These are phyloP conservation scores for Labyrinthula sp. DNA, from an alignment of 352 stramenopile species.

Conservation along the genomic window DNA sequence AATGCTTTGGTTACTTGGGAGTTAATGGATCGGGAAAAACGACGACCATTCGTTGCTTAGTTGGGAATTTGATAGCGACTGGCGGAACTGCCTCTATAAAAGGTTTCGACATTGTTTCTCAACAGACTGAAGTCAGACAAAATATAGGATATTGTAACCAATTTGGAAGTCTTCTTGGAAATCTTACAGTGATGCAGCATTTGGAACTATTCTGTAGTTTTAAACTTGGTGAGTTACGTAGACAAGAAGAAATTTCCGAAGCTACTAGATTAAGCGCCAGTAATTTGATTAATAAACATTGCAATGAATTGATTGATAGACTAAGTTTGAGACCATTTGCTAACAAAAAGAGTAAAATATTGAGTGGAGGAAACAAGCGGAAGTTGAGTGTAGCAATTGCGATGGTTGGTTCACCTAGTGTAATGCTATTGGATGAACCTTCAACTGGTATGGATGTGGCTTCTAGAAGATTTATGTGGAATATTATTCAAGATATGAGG, in stretches of 20 bases:
- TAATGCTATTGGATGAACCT: constrained; percentile 60
- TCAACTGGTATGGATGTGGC: constrained; percentile 71
- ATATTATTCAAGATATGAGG: constrained; percentile 37
- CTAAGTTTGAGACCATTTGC: constrained; percentile 54
- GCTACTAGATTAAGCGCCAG: constrained; percentile 52
- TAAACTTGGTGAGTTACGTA: constrained; percentile 62
- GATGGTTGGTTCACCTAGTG: constrained; percentile 41
- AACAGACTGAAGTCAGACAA: constrained; percentile 65
- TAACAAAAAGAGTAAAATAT: constrained; percentile 48
- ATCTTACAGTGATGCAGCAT: constrained; percentile 79
- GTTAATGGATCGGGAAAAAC: constrained; percentile 79
- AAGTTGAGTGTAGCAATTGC: constrained; percentile 52
- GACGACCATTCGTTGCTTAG: constrained; percentile 74
- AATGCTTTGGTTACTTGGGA: constrained; percentile 63
- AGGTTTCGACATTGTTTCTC: constrained; percentile 44
- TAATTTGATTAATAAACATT: constrained; percentile 39
- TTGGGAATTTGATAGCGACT: constrained; percentile 53
- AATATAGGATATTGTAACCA: constrained; percentile 83
- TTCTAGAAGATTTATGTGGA: constrained; percentile 39
- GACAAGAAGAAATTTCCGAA: constrained; percentile 40
- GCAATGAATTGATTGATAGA: constrained; percentile 52
- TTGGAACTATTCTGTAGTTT: constrained; percentile 67
- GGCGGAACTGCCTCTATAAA: constrained; percentile 44
- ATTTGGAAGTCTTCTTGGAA: constrained; percentile 76
- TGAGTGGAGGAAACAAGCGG: constrained; percentile 56